A percentile compares a stretch with the other conserved stretches of the same genome.
These are phyloP conservation scores for Scenedesmus sp. DNA, from an alignment of 163 green algal species.

Conservation along the genomic window DNA sequence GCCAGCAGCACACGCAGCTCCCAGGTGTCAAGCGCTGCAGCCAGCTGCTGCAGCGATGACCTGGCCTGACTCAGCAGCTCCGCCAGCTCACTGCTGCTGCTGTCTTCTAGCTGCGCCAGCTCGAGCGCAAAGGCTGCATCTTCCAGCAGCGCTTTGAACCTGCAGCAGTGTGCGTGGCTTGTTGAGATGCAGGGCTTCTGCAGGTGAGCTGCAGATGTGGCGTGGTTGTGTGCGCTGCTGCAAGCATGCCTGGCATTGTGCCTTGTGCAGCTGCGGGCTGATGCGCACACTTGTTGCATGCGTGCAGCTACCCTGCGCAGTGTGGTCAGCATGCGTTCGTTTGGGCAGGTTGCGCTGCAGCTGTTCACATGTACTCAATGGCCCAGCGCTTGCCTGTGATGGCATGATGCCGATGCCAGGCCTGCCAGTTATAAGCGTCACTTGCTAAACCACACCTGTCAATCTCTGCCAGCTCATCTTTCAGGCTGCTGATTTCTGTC, in stretches of 20 bases:
- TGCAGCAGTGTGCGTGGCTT: background rate
- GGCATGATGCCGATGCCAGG: background rate
- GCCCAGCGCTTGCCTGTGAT: background rate
- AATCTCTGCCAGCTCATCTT: slow-evolving; percentile 48
- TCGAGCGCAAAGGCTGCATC: slow-evolving; percentile 78
- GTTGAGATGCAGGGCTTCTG: background rate
- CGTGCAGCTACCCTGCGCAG: no score
- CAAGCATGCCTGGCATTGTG: background rate
- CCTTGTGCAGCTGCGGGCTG: no score
- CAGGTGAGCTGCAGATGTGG: background rate
- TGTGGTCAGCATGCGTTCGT: no score
- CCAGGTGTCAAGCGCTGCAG: slow-evolving; percentile 65
- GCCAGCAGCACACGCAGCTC: slow-evolving; percentile 83
- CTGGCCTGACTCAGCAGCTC: slow-evolving; percentile 51
- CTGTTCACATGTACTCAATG: background rate
- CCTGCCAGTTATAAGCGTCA: background rate
- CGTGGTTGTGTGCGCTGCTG: background rate
- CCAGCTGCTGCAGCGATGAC: slow-evolving; percentile 41
- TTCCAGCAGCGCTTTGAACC: slow-evolving; percentile 67
- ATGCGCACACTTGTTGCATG: background rate
- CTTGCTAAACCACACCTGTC: slow-evolving; percentile 4
- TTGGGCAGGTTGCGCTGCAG: background rate
- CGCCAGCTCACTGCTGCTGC: slow-evolving; percentile 36
- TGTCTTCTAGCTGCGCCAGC: slow-evolving; percentile 76
- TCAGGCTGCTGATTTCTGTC: slow-evolving; percentile 57